Evolutionary conservation across 257 asterid species (phyloP).

Genomic region (Solanum sejunctum): DNA sequence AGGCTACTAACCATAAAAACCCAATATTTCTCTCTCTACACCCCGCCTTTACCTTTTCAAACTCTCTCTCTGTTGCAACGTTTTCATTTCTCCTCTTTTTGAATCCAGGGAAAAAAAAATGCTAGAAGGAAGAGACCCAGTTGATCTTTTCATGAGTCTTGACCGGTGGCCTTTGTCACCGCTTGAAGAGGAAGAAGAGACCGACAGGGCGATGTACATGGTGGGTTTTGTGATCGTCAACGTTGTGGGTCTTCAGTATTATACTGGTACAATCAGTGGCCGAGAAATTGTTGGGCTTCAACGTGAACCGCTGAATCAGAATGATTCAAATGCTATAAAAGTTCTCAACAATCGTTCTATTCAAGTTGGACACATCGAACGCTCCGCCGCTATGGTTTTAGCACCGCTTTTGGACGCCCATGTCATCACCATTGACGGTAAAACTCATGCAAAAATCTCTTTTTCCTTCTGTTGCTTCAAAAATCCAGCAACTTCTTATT

Average conservation of each 20-base stretch:
- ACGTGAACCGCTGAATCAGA: constrained; percentile 47
- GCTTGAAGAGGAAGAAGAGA: not conserved
- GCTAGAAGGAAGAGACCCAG: constrained; percentile 32
- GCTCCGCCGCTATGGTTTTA: constrained; percentile 42
- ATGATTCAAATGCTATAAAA: constrained; percentile 50
- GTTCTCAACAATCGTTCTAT: constrained; percentile 43
- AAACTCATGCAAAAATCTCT: not conserved
- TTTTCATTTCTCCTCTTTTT: not conserved
- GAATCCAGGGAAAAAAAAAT: not conserved
- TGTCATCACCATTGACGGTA: constrained; percentile 45
- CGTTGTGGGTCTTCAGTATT: constrained; percentile 27
- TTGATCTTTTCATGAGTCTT: constrained; percentile 24
- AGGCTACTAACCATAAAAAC: not conserved
- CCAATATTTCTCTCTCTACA: not conserved
- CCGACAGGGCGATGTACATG: constrained; percentile 16
- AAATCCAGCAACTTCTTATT: too few species aligned
- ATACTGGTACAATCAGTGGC: constrained; percentile 45
- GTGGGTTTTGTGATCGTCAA: constrained; percentile 41
- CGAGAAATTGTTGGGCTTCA: constrained; percentile 63
- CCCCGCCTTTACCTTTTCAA: not conserved
- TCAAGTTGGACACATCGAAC: constrained; percentile 67
- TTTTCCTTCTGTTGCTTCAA: too few species aligned
- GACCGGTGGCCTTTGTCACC: constrained; percentile 29
- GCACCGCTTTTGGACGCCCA: constrained; percentile 52
- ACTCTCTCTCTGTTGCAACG: not conserved